These are phyloP conservation scores for Hypoxylon sp. DNA, from an alignment of 2,329 filamentous ascomycete genomes.

Conservation along the genomic window DNA sequence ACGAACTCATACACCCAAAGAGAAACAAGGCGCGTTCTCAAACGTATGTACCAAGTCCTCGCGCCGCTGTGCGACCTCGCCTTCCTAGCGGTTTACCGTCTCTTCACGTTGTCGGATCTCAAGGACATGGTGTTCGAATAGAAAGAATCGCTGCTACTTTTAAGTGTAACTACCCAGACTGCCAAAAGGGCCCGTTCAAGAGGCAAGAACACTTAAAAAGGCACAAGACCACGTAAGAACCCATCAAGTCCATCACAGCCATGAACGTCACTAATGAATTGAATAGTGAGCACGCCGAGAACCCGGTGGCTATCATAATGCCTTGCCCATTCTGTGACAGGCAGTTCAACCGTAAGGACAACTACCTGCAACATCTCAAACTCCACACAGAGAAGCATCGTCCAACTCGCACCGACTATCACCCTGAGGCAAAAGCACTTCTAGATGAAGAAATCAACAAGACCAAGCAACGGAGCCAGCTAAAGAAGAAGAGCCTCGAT, in stretches of 20 bases:
- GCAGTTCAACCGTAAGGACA: constrained; percentile 56
- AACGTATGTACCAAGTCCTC: too few relatives aligned
- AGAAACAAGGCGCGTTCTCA: too few relatives aligned
- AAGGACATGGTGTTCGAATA: too few relatives aligned
- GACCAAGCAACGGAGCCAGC: constrained; percentile 46
- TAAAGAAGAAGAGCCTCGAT: constrained; percentile 44
- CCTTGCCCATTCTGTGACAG: constrained; percentile 47
- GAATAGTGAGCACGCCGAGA: constrained; percentile 48
- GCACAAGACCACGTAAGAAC: constrained; percentile 63
- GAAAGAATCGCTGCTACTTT: constrained; percentile 49
- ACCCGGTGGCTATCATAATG: constrained; percentile 37
- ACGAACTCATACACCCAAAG: too few relatives aligned
- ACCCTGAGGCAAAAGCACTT: constrained; percentile 46
- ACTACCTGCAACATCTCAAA: constrained; percentile 56
- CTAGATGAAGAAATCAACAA: constrained; percentile 45
- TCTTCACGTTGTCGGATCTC: too few relatives aligned
- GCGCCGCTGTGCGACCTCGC: too few relatives aligned
- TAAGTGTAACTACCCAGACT: constrained; percentile 62
- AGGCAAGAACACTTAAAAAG: constrained; percentile 69
- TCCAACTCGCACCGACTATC: constrained; percentile 53
- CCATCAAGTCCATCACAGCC: background rate
- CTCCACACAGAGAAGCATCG: constrained; percentile 53
- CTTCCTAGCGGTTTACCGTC: too few relatives aligned
- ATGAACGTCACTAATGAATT: constrained; percentile 47
- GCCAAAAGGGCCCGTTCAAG: constrained; percentile 60